phyloP scores from a whole-genome alignment of 768 basidiomycete genomes.

The Lactarius evosmus region DNA sequence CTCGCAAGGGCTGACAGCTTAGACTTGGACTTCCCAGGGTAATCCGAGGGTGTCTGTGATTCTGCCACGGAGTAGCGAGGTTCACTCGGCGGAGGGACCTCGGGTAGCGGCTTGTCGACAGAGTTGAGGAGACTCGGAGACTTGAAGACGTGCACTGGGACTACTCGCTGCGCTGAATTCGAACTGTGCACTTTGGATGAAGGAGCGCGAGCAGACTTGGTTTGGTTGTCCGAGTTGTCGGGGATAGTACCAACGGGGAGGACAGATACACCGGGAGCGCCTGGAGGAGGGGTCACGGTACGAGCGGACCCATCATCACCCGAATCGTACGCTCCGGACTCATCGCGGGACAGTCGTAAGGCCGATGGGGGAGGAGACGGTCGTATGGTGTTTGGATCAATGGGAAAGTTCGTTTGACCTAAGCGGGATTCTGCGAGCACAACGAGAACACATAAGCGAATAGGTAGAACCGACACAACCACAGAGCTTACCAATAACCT shows the following conservation, averaged over 20 bases:
- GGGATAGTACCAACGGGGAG: slow-evolving; percentile 48
- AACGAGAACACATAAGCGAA: not conserved
- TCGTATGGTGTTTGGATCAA: slow-evolving; percentile 56
- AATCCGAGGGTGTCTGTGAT: slow-evolving; percentile 17
- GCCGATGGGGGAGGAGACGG: slow-evolving; percentile 70
- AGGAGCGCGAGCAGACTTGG: slow-evolving; percentile 39
- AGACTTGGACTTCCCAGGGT: slow-evolving; percentile 55
- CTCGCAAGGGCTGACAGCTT: slow-evolving; percentile 68
- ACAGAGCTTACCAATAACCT: slow-evolving; percentile 49
- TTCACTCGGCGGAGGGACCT: slow-evolving; percentile 35
- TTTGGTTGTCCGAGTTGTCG: slow-evolving; percentile 52
- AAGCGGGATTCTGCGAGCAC: slow-evolving; percentile 25
- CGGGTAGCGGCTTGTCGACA: slow-evolving; percentile 28
- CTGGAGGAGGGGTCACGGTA: slow-evolving; percentile 39
- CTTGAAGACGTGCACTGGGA: slow-evolving; percentile 27
- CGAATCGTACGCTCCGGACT: slow-evolving; percentile 9
- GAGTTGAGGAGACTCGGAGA: slow-evolving; percentile 9
- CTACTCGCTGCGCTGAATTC: slow-evolving; percentile 10
- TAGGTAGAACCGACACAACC: not conserved
- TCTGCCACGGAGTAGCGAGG: slow-evolving; percentile 24
- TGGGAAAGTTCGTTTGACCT: slow-evolving; percentile 17
- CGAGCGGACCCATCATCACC: slow-evolving; percentile 39
- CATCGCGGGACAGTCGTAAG: slow-evolving; percentile 35
- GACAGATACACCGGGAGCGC: slow-evolving; percentile 37
- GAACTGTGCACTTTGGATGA: slow-evolving; percentile 5